Base-by-base conservation (phyloP, 2,329 filamentous ascomycete genomes). In the Ophiocordyceps australis region DNA sequence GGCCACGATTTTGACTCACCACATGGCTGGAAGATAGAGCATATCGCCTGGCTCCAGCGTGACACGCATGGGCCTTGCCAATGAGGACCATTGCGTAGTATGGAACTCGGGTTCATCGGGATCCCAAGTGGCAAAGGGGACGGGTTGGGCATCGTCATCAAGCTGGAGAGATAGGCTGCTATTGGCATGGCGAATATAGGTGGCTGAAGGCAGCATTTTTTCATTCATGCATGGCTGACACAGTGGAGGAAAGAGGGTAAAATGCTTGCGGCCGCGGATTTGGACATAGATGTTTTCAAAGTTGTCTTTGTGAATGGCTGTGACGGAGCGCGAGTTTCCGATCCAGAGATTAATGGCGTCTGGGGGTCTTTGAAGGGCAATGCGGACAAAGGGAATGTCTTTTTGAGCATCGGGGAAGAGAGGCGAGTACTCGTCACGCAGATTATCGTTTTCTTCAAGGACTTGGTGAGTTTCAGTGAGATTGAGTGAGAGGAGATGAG, bases 211-310 rank as follows among this genome's bases (percentile, higher is more conserved):
- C 5, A 85, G 52, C 1, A 42, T 37, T 35, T 51, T 52, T 51
- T 86, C 80, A 30, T 69, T 68, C 22, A 83, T 69, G 32, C 73
- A 77, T 1, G 74, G 59, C 35, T 73, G 65, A 33, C 70, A 77
- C 2, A 76, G 46, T 0, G 79, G 72, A n/a, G 80, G 74, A 2
- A 89, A 49, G 2, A 89, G 55, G 0, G 73, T 62, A 37, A 89
- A 89, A 36, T 78, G 69, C 44, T 89, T 89, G 29, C 54, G 52
- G 0, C 80, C 81, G 1, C 70, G 46, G 10, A 86, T 48, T 40
- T 86, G 79, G 2, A 81, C 74, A 45, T 85, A 89, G 1, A 89
- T 62, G 43, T 89, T 89, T 46, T 89, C 79, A 46, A 85, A 86
- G 39, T 78, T 78, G 50, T 89, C 81, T 40, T 76, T 78, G 51